phyloP scores from a whole-genome alignment of 192 early-diverging fungal genomes.

The Coemansia sp. region DNA sequence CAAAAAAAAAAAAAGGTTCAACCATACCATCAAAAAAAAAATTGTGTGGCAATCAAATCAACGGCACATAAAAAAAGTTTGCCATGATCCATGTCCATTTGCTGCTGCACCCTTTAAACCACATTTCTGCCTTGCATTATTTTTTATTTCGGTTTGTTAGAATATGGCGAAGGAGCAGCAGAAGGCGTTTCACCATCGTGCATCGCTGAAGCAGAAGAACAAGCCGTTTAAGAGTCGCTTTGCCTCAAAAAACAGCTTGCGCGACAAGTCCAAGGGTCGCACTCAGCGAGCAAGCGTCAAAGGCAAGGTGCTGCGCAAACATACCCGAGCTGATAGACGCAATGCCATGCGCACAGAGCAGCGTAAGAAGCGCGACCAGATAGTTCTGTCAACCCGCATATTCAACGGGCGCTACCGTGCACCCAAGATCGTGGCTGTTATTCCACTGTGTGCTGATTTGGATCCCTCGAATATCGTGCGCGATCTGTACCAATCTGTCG shows the following conservation, averaged over 20 bases:
- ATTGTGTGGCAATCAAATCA: neutral
- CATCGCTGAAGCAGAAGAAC: conserved; percentile 87
- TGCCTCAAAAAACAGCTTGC: conserved; percentile 76
- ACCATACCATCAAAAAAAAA: neutral
- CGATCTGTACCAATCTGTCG: conserved; percentile 57
- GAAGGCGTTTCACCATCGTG: conserved; percentile 64
- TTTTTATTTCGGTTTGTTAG: neutral
- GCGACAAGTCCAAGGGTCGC: conserved; percentile 82
- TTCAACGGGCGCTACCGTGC: conserved; percentile 80
- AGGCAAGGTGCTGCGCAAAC: conserved; percentile 54
- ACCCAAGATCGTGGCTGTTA: conserved; percentile 87
- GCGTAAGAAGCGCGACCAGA: conserved; percentile 76
- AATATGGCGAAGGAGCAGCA: conserved; percentile 35
- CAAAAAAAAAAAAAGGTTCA: too few relatives aligned
- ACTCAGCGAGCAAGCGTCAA: conserved; percentile 64
- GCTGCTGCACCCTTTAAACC: neutral
- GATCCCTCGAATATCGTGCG: conserved; percentile 51
- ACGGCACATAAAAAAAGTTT: neutral
- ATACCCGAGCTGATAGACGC: conserved; percentile 73
- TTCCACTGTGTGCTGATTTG: conserved; percentile 85
- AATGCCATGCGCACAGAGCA: conserved; percentile 78
- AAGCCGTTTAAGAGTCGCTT: conserved; percentile 96
- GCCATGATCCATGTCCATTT: neutral
- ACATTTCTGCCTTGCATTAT: neutral
- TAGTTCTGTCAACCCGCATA: conserved; percentile 68